Conservation (phyloP, 1,284 basidiomycete species). For the Neolentinus lepideus region DNA sequence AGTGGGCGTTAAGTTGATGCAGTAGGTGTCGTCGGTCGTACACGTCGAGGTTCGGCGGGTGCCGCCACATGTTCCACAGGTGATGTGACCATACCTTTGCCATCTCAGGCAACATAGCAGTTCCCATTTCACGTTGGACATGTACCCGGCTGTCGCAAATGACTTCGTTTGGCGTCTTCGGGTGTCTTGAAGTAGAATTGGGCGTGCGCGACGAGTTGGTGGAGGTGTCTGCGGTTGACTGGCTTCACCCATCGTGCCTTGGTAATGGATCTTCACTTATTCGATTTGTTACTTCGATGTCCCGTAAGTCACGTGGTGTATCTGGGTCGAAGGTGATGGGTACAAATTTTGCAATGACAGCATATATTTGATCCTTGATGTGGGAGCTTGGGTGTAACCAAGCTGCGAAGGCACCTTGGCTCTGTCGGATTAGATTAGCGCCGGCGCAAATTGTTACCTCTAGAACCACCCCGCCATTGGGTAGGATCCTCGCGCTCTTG, state of each 20-base stretch:
- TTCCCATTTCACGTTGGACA: conserved; percentile 2
- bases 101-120: conserved; percentile 9
- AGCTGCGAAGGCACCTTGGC: neutral
- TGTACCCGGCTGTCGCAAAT: neutral
- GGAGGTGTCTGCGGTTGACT: neutral
- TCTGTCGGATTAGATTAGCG: conserved; percentile 2
- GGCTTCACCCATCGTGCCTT: conserved; percentile 15
- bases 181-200: neutral
- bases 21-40: conserved; percentile 5
- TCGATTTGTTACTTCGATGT: conserved; percentile 6
- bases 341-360: conserved; percentile 8
- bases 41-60: conserved; percentile 6
- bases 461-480: conserved; percentile 3
- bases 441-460: conserved; percentile 5
- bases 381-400: neutral
- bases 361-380: conserved; percentile 2
- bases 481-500: neutral
- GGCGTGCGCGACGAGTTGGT: neutral
- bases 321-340: conserved; percentile 9
- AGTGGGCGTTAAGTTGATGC: conserved; percentile 2
- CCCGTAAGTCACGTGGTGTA: neutral
- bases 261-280: neutral
- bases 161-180: conserved; percentile 1
- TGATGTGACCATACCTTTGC: conserved; percentile 5
- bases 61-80: conserved; percentile 8